A percentile compares a stretch with the other conserved stretches of the same genome.
These are phyloP conservation scores for Cystofilobasidium bisporidii DNA, from an alignment of 768 basidiomycete species.

Conservation along the genomic window DNA sequence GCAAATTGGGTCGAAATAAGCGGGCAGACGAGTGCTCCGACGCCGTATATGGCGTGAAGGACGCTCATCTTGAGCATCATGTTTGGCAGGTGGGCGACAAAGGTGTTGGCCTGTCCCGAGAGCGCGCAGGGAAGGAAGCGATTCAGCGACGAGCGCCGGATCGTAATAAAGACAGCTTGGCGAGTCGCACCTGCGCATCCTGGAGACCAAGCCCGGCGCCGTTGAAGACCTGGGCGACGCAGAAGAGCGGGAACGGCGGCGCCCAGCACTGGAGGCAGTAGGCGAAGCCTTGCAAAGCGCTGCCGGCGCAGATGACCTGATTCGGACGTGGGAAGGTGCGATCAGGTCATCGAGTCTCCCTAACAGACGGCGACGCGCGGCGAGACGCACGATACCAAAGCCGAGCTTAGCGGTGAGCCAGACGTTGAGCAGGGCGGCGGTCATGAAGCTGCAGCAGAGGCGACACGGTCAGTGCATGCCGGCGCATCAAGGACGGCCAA, in stretches of 20 bases:
- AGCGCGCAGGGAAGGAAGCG: conserved; percentile 31
- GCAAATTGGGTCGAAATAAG: conserved; percentile 57
- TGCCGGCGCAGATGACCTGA: conserved; percentile 30
- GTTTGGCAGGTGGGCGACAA: conserved; percentile 44
- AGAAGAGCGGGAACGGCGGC: conserved; percentile 46
- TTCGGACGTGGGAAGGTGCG: background rate
- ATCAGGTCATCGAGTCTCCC: no score
- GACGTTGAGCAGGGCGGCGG: conserved; percentile 47
- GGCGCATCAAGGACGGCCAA: no score
- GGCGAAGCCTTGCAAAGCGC: conserved; percentile 30
- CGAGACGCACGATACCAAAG: conserved; percentile 34
- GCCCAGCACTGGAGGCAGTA: conserved; percentile 43
- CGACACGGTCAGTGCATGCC: no score
- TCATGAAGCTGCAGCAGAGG: conserved; percentile 45
- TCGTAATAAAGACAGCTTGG: no score
- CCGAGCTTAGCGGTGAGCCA: conserved; percentile 41
- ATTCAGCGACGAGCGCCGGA: background rate
- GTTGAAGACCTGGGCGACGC: conserved; percentile 44
- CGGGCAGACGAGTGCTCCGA: conserved; percentile 23
- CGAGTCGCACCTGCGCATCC: conserved; percentile 34
- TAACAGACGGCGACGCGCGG: no score
- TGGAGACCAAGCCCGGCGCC: conserved; percentile 46
- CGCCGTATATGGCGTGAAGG: conserved; percentile 47
- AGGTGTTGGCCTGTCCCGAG: conserved; percentile 46
- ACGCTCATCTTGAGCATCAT: conserved; percentile 40